Base-by-base conservation (phyloP, 768 basidiomycete species). In the Leccinum subgranulosum region DNA sequence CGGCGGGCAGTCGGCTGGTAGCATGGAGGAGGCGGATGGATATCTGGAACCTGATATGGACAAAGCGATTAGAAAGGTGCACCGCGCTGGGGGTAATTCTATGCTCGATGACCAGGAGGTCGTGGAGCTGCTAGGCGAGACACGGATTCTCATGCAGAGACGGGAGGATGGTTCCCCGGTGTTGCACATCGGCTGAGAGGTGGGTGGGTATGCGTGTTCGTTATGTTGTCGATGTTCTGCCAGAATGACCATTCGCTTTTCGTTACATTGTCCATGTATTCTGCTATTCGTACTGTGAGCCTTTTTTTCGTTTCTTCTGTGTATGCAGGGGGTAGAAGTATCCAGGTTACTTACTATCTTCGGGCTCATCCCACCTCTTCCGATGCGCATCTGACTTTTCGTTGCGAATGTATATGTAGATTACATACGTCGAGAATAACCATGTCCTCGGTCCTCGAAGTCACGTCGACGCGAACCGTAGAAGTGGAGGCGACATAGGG, bases 151-250 rank as follows among this genome's bases (percentile, higher is more conserved):
- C 7, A 53, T 68, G 64, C 55, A 55, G 34, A 57, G 50, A 45
- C 64, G 60, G n/a, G 39, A 10, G 3, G 64, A 68, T 36, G 66
- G 66, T 0, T 60, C 66, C 12, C 58, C 46, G 3, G 51, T 66
- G 21, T 57, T 68, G 57, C 59, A 66, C 25, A 63, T 65, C 11
- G 25, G 12, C 21, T 65, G 58, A 65, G 48, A 39, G 19, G 47
- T 15, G n/a, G 21, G 17, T 17, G n/a, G 27, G n/a, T 6, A 15
- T 25, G 17, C 23, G 1, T 47, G 41, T 21, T 19, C 11, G 19
- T 31, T 50, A 21, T 19, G 19, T 21, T 43, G 41, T 1, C 11
- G n/a, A 15, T 21, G 6, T 19, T 43, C 4, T 43, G 9, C 15
- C 17, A 39, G 36, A 39, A 39, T 39, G 36, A 9, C 17, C 36